phyloP scores from a whole-genome alignment of 2,329 filamentous ascomycete genomes.

The Xylaria multiplex region DNA sequence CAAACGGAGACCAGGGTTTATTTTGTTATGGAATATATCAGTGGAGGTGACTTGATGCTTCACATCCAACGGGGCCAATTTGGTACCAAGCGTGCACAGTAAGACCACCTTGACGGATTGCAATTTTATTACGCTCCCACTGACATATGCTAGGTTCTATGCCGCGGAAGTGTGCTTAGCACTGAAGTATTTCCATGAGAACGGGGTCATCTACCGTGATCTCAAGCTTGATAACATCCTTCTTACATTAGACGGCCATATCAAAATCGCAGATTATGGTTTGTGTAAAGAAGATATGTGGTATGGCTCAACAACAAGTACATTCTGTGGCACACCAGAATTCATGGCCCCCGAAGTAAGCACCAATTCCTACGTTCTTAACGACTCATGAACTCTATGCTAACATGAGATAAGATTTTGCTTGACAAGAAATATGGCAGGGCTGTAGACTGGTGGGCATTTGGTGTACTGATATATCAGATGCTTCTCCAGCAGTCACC shows the following conservation, averaged over 20 bases:
- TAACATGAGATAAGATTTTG: constrained; percentile 73
- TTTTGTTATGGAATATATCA: constrained; percentile 99
- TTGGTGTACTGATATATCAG: constrained; percentile 98
- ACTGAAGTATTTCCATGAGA: constrained; percentile 99
- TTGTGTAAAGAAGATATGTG: constrained; percentile 99
- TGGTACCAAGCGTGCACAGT: constrained; percentile 94
- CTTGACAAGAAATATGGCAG: constrained; percentile 98
- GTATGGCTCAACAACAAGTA: constrained; percentile 96
- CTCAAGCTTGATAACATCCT: constrained; percentile 94
- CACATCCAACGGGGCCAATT: constrained; percentile 98
- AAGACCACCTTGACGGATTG: constrained; percentile 54
- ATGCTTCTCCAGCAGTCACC: constrained; percentile 99
- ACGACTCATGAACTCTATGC: constrained; percentile 28
- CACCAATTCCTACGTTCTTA: constrained; percentile 7
- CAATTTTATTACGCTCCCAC: constrained; percentile 2
- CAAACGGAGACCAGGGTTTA: constrained; percentile 98
- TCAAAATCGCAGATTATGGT: constrained; percentile 99
- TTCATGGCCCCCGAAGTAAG: constrained; percentile 98
- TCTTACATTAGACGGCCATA: constrained; percentile 92
- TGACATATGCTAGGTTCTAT: constrained; percentile 75
- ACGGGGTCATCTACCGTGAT: constrained; percentile 98
- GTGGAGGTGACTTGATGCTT: constrained; percentile 97
- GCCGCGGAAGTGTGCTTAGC: constrained; percentile 97
- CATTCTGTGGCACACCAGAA: constrained; percentile 98
- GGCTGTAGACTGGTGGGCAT: constrained; percentile 99